A percentile compares a stretch with the other conserved stretches of the same genome.
Conservation (phyloP, 164 flowering plant species). For the Vitis labrusca region DNA sequence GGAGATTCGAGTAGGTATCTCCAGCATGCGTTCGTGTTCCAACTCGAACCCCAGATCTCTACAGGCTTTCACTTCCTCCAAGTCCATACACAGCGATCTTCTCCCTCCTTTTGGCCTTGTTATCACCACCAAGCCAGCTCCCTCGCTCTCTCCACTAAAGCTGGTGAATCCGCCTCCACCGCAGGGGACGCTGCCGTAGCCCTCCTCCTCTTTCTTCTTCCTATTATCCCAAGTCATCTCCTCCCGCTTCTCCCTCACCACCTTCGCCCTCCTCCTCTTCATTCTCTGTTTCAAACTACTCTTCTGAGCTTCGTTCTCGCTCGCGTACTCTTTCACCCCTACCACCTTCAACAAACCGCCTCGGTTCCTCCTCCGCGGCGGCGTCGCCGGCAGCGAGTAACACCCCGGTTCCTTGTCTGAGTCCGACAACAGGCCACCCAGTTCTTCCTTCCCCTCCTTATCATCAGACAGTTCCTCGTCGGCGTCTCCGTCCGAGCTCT, state of each 20-base stretch:
- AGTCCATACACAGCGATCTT: slow-evolving; percentile 56
- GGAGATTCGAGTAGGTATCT: slow-evolving; percentile 32
- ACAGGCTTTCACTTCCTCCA: slow-evolving; percentile 74
- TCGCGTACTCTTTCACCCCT: slow-evolving; percentile 40
- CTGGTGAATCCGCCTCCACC: not conserved
- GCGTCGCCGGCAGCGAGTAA: slow-evolving; percentile 33
- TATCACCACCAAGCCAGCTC: slow-evolving; percentile 37
- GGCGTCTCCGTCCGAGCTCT: slow-evolving; percentile 41
- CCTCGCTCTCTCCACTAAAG: slow-evolving; percentile 27
- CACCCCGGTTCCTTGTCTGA: slow-evolving; percentile 32
- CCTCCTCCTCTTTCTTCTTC: not conserved
- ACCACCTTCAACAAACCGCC: slow-evolving; percentile 1
- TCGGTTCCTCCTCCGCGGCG: slow-evolving; percentile 21
- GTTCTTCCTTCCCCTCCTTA: slow-evolving; percentile 7
- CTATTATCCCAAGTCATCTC: slow-evolving; percentile 19
- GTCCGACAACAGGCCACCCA: slow-evolving; percentile 19
- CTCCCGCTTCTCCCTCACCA: slow-evolving; percentile 19
- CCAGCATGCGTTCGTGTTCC: slow-evolving; percentile 48
- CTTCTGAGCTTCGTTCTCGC: slow-evolving; percentile 44
- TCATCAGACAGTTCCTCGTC: slow-evolving; percentile 48
- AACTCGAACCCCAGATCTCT: slow-evolving; percentile 71
- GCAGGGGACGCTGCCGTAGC: not conserved
- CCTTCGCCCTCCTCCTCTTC: slow-evolving; percentile 24
- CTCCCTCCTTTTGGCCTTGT: slow-evolving; percentile 61
- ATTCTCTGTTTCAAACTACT: slow-evolving; percentile 2